Evolutionary conservation across 192 early-diverging fungal species (phyloP), one percentile per base, ranked within the genome.

Genomic region (Diversispora epigaea): DNA sequence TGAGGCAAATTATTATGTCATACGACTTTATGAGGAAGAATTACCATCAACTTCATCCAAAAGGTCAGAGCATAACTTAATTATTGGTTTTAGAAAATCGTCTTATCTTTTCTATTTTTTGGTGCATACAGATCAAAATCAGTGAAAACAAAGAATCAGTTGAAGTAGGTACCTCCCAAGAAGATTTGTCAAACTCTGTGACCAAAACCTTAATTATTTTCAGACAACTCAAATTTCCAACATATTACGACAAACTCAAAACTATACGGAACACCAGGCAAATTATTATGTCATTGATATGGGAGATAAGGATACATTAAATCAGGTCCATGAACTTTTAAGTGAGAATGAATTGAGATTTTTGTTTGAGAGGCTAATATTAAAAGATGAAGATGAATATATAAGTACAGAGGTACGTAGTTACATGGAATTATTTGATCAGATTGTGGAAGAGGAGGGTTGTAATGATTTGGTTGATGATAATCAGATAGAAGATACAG

Each of bases 281-380:
- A 40, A 61, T 32, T 61, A 61, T 61, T 32, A 61, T 61, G 25
- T 61, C 39, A 61, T 58, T 22, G 56, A 58, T 58, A 12, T 61
- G 12, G 11, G 22, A 11, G 22, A 40, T 32, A 25, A 61, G 10
- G 11, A 61, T 25, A 61, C 32, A 61, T 25, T 61, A 61, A 32
- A 61, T 61, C 57, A 61, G 58, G 58, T 61, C 39, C 32, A 61
- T 14, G 10, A 61, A 21, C 58, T 61, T 61, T 61, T 61, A 12
- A 32, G 25, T 12, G 32, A 61, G 19, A 4, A 61, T 61, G 32
- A 61, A 32, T 61, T 61, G 58, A 61, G 39, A 25, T 21, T 7
- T 21, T 61, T 61, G 32, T 61, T 40, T 61, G 10, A 61, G 39
- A 61, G 58, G 7, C 39, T 61, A 61, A 61, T 19, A 2, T 61